Evolutionary conservation across 1,284 basidiomycete species (phyloP), one percentile per base, ranked within the genome.

Genomic region (Schizopora paradoxa): DNA sequence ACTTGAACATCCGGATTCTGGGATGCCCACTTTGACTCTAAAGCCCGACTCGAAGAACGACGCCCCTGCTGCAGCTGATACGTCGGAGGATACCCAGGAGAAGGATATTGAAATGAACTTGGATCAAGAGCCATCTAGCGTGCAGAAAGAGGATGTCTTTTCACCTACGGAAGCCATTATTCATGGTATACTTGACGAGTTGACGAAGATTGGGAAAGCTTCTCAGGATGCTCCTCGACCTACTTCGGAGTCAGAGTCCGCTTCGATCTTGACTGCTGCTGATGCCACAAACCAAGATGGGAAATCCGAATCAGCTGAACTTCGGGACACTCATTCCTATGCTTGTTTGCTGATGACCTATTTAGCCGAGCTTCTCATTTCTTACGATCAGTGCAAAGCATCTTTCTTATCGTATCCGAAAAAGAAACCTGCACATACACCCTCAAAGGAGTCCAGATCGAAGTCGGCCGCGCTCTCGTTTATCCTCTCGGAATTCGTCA

Each of bases 351-450:
- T 97, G 50, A 88, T 98, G 81, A 90, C 95, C 59, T 85, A 85
- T 53, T 70, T 98, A 39, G 91, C 91, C 1, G 95, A 99, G 67
- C 72, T 98, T 2, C 67, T 96, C 1, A 93, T 95, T 48, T 97
- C 93, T 13, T 99, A 99, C 62, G 83, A 91, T 54, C 66, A 82
- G 1, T 95, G 92, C 77, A 99, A 98, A 66, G 64, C 82, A 19
- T 82, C 86, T 3, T 93, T 98, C 66, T 65, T 95, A 50, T 84
- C 87, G 0, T 91, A 82, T 58, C 82, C 79, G 1, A 73, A 79
- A 8, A 87, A 82, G 67, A 87, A 81, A 57, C 75, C 77, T 23
- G 58, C 66, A 5, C 74, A 77, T 43, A 77, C 78, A 0, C 75
- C 77, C 2, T 70, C 73, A 16, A 90, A 84, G 64, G 84, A 83